phyloP scores from a whole-genome alignment of 1,284 basidiomycete genomes.

The Tetrapyrgos nigripes region DNA sequence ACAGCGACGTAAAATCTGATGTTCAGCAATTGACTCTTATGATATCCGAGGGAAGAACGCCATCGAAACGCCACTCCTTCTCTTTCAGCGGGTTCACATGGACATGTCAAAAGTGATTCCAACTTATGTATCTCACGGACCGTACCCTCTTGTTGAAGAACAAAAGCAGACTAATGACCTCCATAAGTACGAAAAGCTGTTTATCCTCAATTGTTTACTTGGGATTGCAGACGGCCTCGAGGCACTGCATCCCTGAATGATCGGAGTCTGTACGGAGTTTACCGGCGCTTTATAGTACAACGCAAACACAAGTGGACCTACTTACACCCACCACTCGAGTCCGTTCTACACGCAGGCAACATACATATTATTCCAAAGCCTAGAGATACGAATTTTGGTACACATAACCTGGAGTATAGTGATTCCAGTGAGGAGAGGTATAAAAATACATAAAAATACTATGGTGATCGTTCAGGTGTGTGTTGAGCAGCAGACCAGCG shows the following conservation, averaged over 20 bases:
- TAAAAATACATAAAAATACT: slow-evolving; percentile 1
- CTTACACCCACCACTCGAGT: neutral
- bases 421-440: neutral
- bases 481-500: slow-evolving; percentile 3
- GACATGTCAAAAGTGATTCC: neutral
- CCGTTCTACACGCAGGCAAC: neutral
- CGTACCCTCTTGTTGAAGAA: no score
- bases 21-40: no score
- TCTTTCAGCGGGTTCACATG: neutral
- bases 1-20: no score
- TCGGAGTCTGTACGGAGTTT: no score
- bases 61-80: neutral
- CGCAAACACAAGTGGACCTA: neutral
- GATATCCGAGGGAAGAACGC: neutral
- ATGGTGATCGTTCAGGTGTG: neutral
- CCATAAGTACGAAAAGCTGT: no score
- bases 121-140: neutral
- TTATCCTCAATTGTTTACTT: no score
- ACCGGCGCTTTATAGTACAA: no score
- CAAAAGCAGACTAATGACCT: no score
- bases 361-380: neutral
- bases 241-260: no score
- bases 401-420: neutral
- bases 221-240: no score
- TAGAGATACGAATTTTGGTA: neutral